Base-by-base conservation (phyloP, 768 basidiomycete species). In the Vararia minispora region DNA sequence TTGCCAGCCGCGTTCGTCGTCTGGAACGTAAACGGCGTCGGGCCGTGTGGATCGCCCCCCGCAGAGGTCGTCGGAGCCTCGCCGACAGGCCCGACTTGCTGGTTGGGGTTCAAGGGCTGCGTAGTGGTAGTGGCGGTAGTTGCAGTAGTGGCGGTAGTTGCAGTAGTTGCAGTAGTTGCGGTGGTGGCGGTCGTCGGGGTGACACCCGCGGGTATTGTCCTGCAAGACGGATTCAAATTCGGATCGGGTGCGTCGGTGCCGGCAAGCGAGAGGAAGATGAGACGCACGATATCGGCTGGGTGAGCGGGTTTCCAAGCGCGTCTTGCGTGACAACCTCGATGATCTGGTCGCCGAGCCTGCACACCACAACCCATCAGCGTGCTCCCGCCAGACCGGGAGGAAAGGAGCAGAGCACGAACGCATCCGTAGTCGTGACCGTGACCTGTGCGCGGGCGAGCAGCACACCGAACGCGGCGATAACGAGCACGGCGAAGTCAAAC, bases 31-130 rank as follows among this genome's bases (percentile, higher is more conserved):
- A 52, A 63, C 1, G 52, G 42, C 1, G 57, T 62, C 9, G 44
- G 45, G 12, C 44, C 49, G 16, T 45, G 38, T n/a, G 40, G 47
- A 18, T 28, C 39, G 5, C 29, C 44, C 26, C 28, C 28, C 3
- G 12, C 40, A 2, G 44, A 26, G 1, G 44, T 46, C n/a, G 45
- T 13, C 4, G 51, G 44, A 3, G 54, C 51, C 45, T 70, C 66
- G 6, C 68, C 79, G 0, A 81, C 78, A 3, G 77, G 74, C 0
- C 74, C 75, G n/a, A n/a, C n/a, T 45, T 65, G 60, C 2, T 51
- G 48, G 12, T 24, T 37, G 11, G 47, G 22, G n/a, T n/a, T n/a
- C n/a, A n/a, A n/a, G n/a, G n/a, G n/a, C n/a, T n/a, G n/a, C 3
- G 52, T 30, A 3, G 53, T 21, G 1, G 46, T 41, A 2, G 45